A percentile compares a stretch with the other conserved stretches of the same genome.
phyloP scores from a whole-genome alignment of 495 filamentous ascomycete species.

The Rhypophila decipiens region DNA sequence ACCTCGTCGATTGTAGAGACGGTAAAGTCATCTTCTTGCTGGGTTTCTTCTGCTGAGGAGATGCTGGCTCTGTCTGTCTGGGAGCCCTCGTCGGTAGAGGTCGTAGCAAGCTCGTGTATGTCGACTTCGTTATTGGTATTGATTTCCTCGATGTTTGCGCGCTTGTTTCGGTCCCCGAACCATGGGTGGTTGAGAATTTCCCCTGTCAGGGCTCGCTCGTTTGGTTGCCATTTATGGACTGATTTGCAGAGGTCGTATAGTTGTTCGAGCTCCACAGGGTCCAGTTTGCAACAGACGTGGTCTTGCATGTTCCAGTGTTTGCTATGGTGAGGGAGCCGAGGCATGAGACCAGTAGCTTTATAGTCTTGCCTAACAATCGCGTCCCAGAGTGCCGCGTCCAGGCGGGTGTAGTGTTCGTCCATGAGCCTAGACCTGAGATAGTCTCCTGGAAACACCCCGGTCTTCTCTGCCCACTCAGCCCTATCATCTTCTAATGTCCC shows the following conservation, averaged over 20 bases:
- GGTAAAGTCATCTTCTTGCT: no score
- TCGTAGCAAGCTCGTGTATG: no score
- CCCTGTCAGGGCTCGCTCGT: slow-evolving; percentile 8
- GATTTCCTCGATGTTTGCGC: no score
- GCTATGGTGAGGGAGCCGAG: neutral
- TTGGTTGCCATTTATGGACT: slow-evolving; percentile 16
- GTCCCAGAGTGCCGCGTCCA: neutral
- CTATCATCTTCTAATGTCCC: neutral
- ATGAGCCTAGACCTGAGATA: neutral
- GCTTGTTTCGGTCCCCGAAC: slow-evolving; percentile 9
- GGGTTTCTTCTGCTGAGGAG: no score
- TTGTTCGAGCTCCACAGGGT: slow-evolving; percentile 12
- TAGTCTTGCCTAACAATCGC: neutral
- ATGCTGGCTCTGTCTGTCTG: no score
- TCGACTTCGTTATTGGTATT: no score
- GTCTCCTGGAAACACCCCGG: neutral
- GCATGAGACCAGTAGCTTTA: neutral
- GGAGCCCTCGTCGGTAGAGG: no score
- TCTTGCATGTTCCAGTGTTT: neutral
- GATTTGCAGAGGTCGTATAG: slow-evolving; percentile 14
- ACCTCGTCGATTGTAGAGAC: no score
- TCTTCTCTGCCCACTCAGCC: neutral
- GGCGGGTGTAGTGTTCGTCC: neutral
- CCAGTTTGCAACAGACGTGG: slow-evolving; percentile 2
- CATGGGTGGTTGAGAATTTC: slow-evolving; percentile 12